A percentile compares a stretch with the other conserved stretches of the same genome.
phyloP scores from a whole-genome alignment of 1,139 yeast species.

The Eremothecium sinecaudum region DNA sequence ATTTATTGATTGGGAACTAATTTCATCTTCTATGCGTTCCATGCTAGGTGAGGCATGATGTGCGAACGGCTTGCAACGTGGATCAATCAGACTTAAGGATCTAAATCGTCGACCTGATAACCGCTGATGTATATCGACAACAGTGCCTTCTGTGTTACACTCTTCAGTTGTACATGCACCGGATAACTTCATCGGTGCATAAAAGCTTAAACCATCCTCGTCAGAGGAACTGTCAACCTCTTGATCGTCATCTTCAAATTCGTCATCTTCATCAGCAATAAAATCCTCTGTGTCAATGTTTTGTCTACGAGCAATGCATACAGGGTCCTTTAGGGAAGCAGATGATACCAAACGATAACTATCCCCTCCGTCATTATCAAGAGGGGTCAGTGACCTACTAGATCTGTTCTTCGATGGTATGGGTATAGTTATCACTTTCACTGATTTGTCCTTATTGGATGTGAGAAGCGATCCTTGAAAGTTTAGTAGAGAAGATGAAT shows the following conservation, averaged over 20 bases:
- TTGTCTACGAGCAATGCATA: neutral
- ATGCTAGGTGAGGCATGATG: conserved; percentile 7
- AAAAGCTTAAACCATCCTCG: conserved; percentile 28
- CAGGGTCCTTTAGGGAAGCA: neutral
- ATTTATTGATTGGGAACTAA: conserved; percentile 12
- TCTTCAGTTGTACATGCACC: conserved; percentile 2
- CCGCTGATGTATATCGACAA: conserved; percentile 9
- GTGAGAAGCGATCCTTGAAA: conserved; percentile 27
- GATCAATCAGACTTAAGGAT: conserved; percentile 30
- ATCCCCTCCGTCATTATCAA: neutral
- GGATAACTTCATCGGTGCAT: conserved; percentile 27
- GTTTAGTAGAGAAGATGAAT: conserved; percentile 25
- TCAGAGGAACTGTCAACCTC: conserved; percentile 19
- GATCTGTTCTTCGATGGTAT: conserved; percentile 13
- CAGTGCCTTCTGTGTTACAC: conserved; percentile 18
- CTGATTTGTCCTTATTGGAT: conserved; percentile 29
- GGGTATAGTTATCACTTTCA: conserved; percentile 24
- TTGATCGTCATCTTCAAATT: conserved; percentile 19
- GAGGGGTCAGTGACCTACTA: neutral
- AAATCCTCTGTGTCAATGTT: conserved; percentile 6
- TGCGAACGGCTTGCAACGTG: conserved; percentile 18
- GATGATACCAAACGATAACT: neutral
- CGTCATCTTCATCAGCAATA: conserved; percentile 18
- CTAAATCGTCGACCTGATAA: conserved; percentile 23
- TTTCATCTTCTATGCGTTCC: conserved; percentile 13